Evolutionary conservation across 2,329 filamentous ascomycete genomes (phyloP).

Genomic region (Xylariaceae sp.): DNA sequence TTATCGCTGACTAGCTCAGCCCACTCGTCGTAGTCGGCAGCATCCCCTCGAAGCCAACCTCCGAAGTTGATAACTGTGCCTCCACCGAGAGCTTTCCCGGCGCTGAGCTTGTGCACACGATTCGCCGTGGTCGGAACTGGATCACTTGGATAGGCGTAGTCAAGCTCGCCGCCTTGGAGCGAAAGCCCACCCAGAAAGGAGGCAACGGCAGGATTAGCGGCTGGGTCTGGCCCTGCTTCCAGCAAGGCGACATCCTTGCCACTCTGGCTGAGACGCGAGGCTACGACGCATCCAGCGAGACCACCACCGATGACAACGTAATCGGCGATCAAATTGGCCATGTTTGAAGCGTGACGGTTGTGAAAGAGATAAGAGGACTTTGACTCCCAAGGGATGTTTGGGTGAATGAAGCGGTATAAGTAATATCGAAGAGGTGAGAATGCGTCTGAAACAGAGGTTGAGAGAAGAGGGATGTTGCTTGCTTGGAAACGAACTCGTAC

Average conservation of each 20-base stretch:
- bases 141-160: constrained; percentile 24
- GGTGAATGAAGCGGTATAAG: background rate
- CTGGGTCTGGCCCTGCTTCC: constrained; percentile 26
- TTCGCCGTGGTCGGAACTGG: constrained; percentile 17
- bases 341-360: constrained; percentile 3
- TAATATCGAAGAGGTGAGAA: background rate
- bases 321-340: constrained; percentile 20
- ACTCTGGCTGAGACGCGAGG: constrained; percentile 25
- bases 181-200: constrained; percentile 24
- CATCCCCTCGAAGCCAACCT: constrained; percentile 26
- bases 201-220: constrained; percentile 18
- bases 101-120: constrained; percentile 20
- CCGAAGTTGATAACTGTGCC: constrained; percentile 27
- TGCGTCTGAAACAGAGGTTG: too few relatives aligned
- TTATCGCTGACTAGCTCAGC: constrained; percentile 19
- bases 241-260: constrained; percentile 22
- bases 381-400: background rate
- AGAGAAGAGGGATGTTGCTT: too few relatives aligned
- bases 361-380: background rate
- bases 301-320: constrained; percentile 29
- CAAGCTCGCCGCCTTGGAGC: constrained; percentile 22
- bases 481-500: too few relatives aligned
- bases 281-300: constrained; percentile 24
- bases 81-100: constrained; percentile 27
- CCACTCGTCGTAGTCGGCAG: constrained; percentile 27